phyloP scores from a whole-genome alignment of 192 early-diverging fungal genomes.

The Cetraspora pellucida region DNA sequence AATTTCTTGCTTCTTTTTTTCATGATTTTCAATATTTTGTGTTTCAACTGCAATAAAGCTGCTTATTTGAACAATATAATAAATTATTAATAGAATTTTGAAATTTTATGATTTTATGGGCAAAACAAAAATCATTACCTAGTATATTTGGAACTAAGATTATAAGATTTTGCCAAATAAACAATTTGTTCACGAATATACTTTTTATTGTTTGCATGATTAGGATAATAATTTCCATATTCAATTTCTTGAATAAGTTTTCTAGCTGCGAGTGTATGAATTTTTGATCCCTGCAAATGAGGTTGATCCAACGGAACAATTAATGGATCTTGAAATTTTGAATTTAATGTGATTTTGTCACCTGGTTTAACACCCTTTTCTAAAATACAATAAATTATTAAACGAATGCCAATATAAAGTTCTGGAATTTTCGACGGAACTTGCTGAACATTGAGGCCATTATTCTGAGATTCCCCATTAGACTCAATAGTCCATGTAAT shows the following conservation, averaged over 20 bases:
- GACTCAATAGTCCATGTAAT: conserved; percentile 26
- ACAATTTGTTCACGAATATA: too few relatives aligned
- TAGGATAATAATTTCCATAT: not conserved
- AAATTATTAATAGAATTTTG: too few relatives aligned
- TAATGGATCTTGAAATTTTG: not conserved
- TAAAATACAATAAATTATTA: conserved; percentile 18
- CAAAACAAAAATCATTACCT: too few relatives aligned
- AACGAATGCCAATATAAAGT: conserved; percentile 19
- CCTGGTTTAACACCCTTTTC: conserved; percentile 9
- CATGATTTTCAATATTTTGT: too few relatives aligned
- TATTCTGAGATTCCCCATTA: not conserved
- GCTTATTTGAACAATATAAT: too few relatives aligned
- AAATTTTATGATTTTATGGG: too few relatives aligned
- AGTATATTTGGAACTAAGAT: too few relatives aligned
- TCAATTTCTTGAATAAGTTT: conserved; percentile 33
- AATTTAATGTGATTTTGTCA: conserved; percentile 1
- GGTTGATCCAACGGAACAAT: not conserved
- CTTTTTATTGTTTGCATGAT: too few relatives aligned
- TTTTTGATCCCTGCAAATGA: conserved; percentile 15
- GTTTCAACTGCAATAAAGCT: too few relatives aligned
- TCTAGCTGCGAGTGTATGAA: conserved; percentile 30
- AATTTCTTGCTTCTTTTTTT: too few relatives aligned
- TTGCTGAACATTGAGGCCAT: conserved; percentile 7
- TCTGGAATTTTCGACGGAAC: conserved; percentile 17
- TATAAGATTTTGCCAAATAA: too few relatives aligned